phyloP scores from a whole-genome alignment of 2,329 filamentous ascomycete genomes.

The Phaeosphaeriaceae sp. region DNA sequence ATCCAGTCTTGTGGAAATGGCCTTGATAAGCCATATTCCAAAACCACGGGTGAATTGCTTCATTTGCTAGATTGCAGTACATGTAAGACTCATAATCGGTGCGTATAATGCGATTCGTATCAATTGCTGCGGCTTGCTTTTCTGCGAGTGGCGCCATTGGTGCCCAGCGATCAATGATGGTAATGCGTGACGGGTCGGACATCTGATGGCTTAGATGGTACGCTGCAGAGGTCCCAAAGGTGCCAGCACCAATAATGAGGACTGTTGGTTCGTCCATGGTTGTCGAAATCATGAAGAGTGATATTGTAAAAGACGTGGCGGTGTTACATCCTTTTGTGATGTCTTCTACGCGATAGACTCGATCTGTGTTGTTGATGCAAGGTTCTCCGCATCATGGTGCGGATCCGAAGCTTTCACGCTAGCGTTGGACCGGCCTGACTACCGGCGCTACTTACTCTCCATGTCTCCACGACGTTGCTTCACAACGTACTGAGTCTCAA shows the following conservation, averaged over 20 bases:
- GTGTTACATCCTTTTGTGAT: neutral
- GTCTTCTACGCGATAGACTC: neutral
- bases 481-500: no score
- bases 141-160: constrained; percentile 50
- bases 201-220: constrained; percentile 65
- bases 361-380: neutral
- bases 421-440: neutral
- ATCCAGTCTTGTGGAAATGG: constrained; percentile 66
- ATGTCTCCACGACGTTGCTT: no score
- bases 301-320: neutral
- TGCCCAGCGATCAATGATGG: constrained; percentile 38
- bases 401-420: constrained; percentile 4
- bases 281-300: neutral
- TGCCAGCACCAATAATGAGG: constrained; percentile 70
- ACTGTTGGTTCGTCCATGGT: constrained; percentile 25
- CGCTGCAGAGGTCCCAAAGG: constrained; percentile 73
- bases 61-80: constrained; percentile 60
- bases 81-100: constrained; percentile 66
- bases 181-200: constrained; percentile 51
- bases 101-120: constrained; percentile 69
- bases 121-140: constrained; percentile 63
- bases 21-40: constrained; percentile 35
- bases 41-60: constrained; percentile 54
- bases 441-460: neutral
- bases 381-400: constrained; percentile 4